Conservation (phyloP, 1,284 basidiomycete genomes). For the Ganoderma lucidum region DNA sequence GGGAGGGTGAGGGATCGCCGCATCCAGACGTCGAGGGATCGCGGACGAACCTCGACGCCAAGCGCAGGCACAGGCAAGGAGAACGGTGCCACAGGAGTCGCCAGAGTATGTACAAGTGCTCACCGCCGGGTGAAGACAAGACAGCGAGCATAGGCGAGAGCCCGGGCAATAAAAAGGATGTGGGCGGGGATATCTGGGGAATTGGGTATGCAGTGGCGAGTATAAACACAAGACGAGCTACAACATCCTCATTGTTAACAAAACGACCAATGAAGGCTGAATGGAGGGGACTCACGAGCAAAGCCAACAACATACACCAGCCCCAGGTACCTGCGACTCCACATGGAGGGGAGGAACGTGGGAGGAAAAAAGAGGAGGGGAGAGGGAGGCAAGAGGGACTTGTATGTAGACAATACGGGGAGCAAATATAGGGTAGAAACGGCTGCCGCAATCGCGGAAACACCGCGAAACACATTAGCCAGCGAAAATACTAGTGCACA, state of each 20-base stretch:
- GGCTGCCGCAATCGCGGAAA: constrained; percentile 22
- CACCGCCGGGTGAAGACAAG: constrained; percentile 5
- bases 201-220: constrained; percentile 34
- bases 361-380: constrained; percentile 7
- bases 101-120: constrained; percentile 26
- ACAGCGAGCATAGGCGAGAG: constrained; percentile 2
- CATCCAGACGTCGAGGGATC: neutral
- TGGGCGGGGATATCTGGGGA: constrained; percentile 24
- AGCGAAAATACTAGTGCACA: constrained; percentile 40
- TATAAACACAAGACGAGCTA: constrained; percentile 33
- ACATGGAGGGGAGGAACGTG: constrained; percentile 19
- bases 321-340: constrained; percentile 29
- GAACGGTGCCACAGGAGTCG: constrained; percentile 21
- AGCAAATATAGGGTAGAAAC: constrained; percentile 35
- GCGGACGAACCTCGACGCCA: constrained; percentile 5
- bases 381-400: constrained; percentile 14
- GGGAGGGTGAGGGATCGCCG: constrained; percentile 28
- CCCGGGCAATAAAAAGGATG: constrained; percentile 5
- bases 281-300: constrained; percentile 33
- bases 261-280: neutral
- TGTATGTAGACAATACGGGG: constrained; percentile 30
- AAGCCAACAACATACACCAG: constrained; percentile 38
- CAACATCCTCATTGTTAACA: neutral
- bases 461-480: constrained; percentile 27
- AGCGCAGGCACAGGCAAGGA: constrained; percentile 9